These are phyloP conservation scores for Cercospora zeae-maydis DNA, from an alignment of 2,329 filamentous ascomycete genomes.

Conservation along the genomic window DNA sequence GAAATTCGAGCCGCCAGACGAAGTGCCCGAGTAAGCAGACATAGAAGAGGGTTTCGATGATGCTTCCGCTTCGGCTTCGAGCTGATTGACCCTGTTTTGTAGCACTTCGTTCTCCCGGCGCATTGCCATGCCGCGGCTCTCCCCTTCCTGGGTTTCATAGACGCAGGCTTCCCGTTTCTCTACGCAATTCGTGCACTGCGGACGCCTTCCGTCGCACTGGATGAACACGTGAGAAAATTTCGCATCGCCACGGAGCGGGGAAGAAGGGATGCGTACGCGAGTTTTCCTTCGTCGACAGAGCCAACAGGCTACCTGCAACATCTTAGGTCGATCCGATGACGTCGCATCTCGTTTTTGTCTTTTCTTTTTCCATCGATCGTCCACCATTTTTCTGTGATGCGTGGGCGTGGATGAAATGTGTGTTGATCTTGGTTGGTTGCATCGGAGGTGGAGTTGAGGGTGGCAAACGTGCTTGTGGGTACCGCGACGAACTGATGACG, in stretches of 20 bases:
- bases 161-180: background rate
- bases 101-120: slow-evolving; percentile 1
- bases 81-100: background rate
- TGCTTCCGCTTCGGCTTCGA: background rate
- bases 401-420: background rate
- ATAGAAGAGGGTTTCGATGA: background rate
- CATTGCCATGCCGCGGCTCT: background rate
- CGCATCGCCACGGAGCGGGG: background rate
- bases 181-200: background rate
- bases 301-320: slow-evolving; percentile 2
- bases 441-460: background rate
- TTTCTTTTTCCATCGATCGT: background rate
- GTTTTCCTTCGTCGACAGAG: slow-evolving; percentile 1
- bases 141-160: background rate
- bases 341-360: background rate
- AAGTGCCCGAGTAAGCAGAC: background rate
- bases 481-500: too few species aligned
- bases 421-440: background rate
- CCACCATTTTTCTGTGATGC: background rate
- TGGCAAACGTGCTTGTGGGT: background rate
- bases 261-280: background rate
- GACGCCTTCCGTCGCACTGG: slow-evolving; percentile 1
- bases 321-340: background rate
- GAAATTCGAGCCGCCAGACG: background rate
- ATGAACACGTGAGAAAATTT: background rate